Percentiles rank a stretch among this genome's conserved stretches.
Conservation (phyloP, 164 flowering plant genomes). For the Akebia trifoliata region DNA sequence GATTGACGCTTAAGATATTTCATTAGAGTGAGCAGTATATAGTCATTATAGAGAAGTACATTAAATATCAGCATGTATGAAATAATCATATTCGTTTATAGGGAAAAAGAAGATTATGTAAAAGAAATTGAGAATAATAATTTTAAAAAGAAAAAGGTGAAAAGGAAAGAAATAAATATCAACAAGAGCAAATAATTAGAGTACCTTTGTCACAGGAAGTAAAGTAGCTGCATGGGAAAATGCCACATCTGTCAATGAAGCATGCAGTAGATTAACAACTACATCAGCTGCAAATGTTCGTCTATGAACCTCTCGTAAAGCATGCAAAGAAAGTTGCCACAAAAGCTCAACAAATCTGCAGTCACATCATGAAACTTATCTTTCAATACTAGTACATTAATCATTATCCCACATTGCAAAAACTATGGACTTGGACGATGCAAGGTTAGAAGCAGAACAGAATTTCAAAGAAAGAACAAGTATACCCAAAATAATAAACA, state of each 20-base stretch:
- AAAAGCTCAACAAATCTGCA: constrained; percentile 97
- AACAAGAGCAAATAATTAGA: background rate
- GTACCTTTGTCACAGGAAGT: constrained; percentile 97
- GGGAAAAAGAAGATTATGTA: background rate
- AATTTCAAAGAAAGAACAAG: background rate
- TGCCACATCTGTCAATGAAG: constrained; percentile 92
- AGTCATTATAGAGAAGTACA: background rate
- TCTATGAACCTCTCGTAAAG: constrained; percentile 92
- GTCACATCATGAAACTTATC: constrained; percentile 2
- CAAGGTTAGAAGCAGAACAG: background rate
- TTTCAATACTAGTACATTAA: background rate
- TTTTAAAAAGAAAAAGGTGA: background rate
- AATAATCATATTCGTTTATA: background rate
- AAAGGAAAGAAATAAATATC: background rate
- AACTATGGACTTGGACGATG: background rate
- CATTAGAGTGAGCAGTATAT: background rate
- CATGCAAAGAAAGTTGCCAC: constrained; percentile 99
- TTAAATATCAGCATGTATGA: background rate
- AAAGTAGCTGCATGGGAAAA: constrained; percentile 95
- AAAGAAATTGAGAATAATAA: background rate
- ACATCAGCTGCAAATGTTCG: constrained; percentile 87
- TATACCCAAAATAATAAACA: too few species aligned
- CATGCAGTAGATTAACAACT: constrained; percentile 87
- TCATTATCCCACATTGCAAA: background rate
- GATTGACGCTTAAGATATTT: background rate